phyloP scores from a whole-genome alignment of 495 filamentous ascomycete genomes.

The Glutinoglossum americanum region DNA sequence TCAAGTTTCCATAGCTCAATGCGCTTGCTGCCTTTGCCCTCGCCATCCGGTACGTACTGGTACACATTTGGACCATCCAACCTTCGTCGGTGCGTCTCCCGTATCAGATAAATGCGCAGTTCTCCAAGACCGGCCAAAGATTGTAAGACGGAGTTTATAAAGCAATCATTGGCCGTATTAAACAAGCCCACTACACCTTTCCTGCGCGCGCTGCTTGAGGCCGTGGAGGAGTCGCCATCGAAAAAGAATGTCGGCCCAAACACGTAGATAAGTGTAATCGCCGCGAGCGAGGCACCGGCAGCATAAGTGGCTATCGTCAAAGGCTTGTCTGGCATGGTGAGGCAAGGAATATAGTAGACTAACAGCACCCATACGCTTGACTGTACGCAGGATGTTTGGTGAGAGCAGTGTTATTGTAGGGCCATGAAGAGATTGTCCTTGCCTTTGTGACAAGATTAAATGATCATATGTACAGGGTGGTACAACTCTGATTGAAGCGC shows the following conservation, averaged over 20 bases:
- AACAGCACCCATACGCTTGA: background rate
- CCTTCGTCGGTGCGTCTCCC: constrained; percentile 61
- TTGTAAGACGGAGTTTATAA: constrained; percentile 95
- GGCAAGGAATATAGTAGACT: background rate
- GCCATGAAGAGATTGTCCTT: background rate
- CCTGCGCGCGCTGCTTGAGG: constrained; percentile 41
- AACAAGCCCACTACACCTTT: constrained; percentile 74
- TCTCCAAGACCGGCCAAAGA: constrained; percentile 87
- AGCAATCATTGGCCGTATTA: constrained; percentile 95
- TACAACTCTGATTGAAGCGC: no score
- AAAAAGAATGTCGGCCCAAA: constrained; percentile 91
- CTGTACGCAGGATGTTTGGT: background rate
- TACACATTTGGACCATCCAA: constrained; percentile 59
- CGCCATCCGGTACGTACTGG: constrained; percentile 26
- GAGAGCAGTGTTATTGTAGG: background rate
- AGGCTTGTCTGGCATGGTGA: constrained; percentile 66
- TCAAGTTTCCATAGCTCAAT: constrained; percentile 43
- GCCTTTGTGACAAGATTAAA: background rate
- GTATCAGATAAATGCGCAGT: constrained; percentile 72
- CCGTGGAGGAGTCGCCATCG: constrained; percentile 45
- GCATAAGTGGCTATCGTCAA: constrained; percentile 80
- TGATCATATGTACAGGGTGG: no score
- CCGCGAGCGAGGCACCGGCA: constrained; percentile 83
- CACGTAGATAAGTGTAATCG: constrained; percentile 89
- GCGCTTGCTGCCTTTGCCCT: constrained; percentile 22